Evolutionary conservation across 2,329 filamentous ascomycete genomes (phyloP).

Genomic region (Teratosphaeriaceae sp.): DNA sequence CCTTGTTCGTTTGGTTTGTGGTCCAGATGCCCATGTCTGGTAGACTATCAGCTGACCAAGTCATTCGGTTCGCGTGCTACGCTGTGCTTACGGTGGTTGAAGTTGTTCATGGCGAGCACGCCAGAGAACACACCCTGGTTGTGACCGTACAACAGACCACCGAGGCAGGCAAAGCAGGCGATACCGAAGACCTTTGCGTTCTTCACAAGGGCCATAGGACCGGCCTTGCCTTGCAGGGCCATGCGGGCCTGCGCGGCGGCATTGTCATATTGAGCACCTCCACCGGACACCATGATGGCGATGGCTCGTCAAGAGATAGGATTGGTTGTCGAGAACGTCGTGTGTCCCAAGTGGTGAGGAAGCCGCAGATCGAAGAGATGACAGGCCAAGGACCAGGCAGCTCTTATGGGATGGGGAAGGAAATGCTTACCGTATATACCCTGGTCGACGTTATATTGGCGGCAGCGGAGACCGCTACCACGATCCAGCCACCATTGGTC

Average conservation of each 20-base stretch:
- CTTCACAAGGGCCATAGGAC: constrained; percentile 44
- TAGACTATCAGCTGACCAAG: neutral
- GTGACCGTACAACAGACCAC: constrained; percentile 57
- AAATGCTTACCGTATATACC: constrained; percentile 2
- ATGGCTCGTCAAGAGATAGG: neutral
- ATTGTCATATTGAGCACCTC: constrained; percentile 31
- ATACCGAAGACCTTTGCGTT: constrained; percentile 49
- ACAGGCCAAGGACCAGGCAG: neutral
- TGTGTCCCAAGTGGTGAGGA: neutral
- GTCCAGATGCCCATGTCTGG: constrained; percentile 38
- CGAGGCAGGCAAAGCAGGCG: constrained; percentile 47
- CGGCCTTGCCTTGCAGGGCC: constrained; percentile 34
- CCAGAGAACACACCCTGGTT: constrained; percentile 73
- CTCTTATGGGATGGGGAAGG: neutral
- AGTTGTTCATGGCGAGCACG: constrained; percentile 48
- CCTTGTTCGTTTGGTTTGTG: constrained; percentile 34
- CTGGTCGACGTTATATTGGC: neutral
- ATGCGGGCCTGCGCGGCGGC: constrained; percentile 36
- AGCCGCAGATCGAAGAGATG: neutral
- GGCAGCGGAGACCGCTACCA: neutral
- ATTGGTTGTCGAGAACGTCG: neutral
- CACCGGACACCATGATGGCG: constrained; percentile 32
- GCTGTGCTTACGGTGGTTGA: constrained; percentile 26
- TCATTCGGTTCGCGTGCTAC: constrained; percentile 7
- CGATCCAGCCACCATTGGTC: neutral